phyloP scores from a whole-genome alignment of 257 asterid genomes.

The Hygrophila difformis region DNA sequence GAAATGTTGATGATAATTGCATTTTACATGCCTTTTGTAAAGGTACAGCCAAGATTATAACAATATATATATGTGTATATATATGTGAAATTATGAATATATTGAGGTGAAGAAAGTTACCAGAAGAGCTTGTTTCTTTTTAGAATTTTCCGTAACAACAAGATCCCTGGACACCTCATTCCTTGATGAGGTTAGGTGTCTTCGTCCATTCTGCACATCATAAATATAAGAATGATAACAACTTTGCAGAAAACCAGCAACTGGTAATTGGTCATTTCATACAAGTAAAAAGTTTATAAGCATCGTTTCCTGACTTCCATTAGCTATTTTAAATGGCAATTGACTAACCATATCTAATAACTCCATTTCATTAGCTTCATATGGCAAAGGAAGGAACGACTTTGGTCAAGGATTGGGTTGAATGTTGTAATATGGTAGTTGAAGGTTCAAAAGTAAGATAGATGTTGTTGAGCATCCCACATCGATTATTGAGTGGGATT shows the following conservation, averaged over 20 bases:
- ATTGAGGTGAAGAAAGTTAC: constrained; percentile 32
- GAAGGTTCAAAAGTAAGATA: no score
- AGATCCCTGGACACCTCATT: constrained; percentile 99
- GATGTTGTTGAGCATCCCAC: no score
- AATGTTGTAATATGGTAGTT: constrained; percentile 16
- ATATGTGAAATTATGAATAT: background rate
- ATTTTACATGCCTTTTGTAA: no score
- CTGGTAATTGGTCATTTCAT: no score
- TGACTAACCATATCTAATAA: background rate
- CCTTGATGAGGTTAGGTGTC: constrained; percentile 89
- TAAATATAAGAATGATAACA: constrained; percentile 16
- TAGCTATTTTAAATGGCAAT: no score
- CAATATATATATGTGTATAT: no score
- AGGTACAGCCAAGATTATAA: no score
- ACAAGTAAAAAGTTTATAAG: no score
- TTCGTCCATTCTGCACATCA: constrained; percentile 86
- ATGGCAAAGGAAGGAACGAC: constrained; percentile 4
- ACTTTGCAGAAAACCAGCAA: constrained; percentile 12
- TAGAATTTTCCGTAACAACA: constrained; percentile 67
- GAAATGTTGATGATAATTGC: no score
- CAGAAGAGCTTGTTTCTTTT: constrained; percentile 89
- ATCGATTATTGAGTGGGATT: no score
- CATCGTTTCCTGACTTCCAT: no score
- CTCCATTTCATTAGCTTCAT: no score
- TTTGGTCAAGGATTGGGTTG: background rate